Evolutionary conservation across 1,284 basidiomycete species (phyloP).

Genomic region (Apiotrichum laibachii): DNA sequence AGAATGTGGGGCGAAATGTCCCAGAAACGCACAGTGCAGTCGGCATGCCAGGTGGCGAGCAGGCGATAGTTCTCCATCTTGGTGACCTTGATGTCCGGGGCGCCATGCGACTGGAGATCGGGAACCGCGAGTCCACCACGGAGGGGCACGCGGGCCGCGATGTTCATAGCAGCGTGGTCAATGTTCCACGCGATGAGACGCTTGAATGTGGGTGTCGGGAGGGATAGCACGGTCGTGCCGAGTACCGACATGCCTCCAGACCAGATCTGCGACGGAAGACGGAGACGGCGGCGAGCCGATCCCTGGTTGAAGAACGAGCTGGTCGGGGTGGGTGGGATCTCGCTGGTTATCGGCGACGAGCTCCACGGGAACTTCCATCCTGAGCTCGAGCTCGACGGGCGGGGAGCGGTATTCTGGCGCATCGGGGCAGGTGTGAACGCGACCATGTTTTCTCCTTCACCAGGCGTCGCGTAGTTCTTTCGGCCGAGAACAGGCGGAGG

Average conservation of each 20-base stretch:
- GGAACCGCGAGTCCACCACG: slow-evolving; percentile 49
- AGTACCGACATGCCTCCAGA: slow-evolving; percentile 41
- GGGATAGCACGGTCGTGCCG: slow-evolving; percentile 41
- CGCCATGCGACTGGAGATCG: slow-evolving; percentile 44
- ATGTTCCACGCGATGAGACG: slow-evolving; percentile 45
- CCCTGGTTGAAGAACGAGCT: background rate
- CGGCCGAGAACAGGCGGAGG: slow-evolving; percentile 42
- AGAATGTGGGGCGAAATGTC: slow-evolving; percentile 65
- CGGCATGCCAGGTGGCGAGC: slow-evolving; percentile 64
- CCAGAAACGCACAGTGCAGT: slow-evolving; percentile 59
- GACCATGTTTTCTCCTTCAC: slow-evolving; percentile 45
- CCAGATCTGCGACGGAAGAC: slow-evolving; percentile 46
- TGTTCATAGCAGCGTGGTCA: slow-evolving; percentile 24
- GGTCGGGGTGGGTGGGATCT: slow-evolving; percentile 1
- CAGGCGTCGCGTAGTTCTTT: slow-evolving; percentile 45
- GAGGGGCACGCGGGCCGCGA: slow-evolving; percentile 39
- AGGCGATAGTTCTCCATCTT: slow-evolving; percentile 63
- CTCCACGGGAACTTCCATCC: slow-evolving; percentile 49
- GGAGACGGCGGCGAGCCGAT: slow-evolving; percentile 26
- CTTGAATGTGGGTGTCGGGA: slow-evolving; percentile 44
- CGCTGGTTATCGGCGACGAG: background rate
- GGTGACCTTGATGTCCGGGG: slow-evolving; percentile 43
- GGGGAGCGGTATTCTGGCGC: background rate
- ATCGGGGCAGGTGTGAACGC: slow-evolving; percentile 44
- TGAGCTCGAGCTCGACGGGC: slow-evolving; percentile 7